These are phyloP conservation scores for Bipolaris cookei DNA, from an alignment of 2,329 filamentous ascomycete species.

Conservation along the genomic window DNA sequence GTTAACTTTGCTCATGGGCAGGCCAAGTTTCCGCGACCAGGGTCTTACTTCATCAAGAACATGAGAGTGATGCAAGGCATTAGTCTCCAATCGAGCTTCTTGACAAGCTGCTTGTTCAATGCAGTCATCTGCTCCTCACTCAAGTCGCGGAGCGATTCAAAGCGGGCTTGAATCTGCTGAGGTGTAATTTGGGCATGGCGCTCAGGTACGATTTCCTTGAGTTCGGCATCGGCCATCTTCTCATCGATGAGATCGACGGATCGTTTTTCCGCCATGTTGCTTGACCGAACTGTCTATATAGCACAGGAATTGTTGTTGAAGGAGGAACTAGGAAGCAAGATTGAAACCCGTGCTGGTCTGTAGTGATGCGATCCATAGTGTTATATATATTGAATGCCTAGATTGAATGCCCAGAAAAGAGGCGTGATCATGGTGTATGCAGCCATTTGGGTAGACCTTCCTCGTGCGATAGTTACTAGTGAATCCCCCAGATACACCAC, in stretches of 20 bases:
- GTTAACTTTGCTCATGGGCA: neutral
- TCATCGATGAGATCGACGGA: constrained; percentile 8
- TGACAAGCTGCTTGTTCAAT: constrained; percentile 39
- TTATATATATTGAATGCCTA: constrained; percentile 4
- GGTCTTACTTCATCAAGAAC: constrained; percentile 39
- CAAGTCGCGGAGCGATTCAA: constrained; percentile 33
- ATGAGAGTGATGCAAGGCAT: constrained; percentile 42
- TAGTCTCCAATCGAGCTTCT: constrained; percentile 37
- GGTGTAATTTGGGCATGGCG: constrained; percentile 28
- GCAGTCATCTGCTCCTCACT: constrained; percentile 34
- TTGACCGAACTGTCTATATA: neutral
- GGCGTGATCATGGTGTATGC: neutral
- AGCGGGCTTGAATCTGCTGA: constrained; percentile 37
- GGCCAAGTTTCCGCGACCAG: neutral
- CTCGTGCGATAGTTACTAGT: neutral
- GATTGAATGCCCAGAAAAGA: neutral
- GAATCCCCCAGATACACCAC: constrained; percentile 9
- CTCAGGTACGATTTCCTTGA: constrained; percentile 23
- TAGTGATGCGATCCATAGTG: neutral
- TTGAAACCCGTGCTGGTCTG: neutral
- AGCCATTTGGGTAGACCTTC: neutral
- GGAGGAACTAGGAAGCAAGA: neutral
- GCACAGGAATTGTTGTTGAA: neutral
- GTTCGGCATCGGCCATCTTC: constrained; percentile 24
- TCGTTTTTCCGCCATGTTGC: constrained; percentile 20